Evolutionary conservation across 495 filamentous ascomycete species (phyloP), one percentile per base, ranked within the genome.

Genomic region (Darksidea phi): DNA sequence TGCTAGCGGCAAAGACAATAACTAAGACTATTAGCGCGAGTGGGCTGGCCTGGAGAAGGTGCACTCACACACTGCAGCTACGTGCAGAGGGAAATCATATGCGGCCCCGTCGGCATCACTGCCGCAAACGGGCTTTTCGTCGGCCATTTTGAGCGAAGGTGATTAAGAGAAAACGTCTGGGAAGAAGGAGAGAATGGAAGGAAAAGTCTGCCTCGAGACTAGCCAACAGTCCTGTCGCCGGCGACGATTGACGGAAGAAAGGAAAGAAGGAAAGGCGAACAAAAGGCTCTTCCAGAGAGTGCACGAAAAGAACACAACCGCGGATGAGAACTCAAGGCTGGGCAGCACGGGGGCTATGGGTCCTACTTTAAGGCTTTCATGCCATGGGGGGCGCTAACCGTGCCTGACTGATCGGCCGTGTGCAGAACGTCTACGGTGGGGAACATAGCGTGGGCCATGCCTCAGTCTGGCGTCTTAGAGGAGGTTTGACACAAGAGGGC

Each of bases 61-160:
- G 4, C 0, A 76, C 79, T 77, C 71, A 81, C 79, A 80, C 37
- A 81, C 61, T 41, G 73, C 79, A 26, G 71, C 71, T 18, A 79
- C 75, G 49, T 82, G 78, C 28, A 81, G 69, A 36, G 70, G 66
- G 36, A 81, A 67, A 67, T 82, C 79, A 63, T 81, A 82, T 0
- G 8, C 48, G 8, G 15, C 60, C 53, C 54, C 63, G 41, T 75
- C 65, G 52, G 68, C 61, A 15, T 71, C 76, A 55, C 77, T 69
- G 6, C 79, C 78, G 51, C 78, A 80, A 47, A 65, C 41, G 13
- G 78, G 79, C 72, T 80, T 80, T 56, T 65, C 70, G 28, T 54
- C 50, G 10, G 28, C 38, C 43, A 50, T 54, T 17, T 20, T 59
- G 46, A 51, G 61, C 25, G 54, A 5, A 23, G 3, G 24, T 4